Percentiles rank a stretch among this genome's conserved stretches.
Evolutionary conservation across 805 yeast species (phyloP).

Genomic region (Starmera dryadoides): DNA sequence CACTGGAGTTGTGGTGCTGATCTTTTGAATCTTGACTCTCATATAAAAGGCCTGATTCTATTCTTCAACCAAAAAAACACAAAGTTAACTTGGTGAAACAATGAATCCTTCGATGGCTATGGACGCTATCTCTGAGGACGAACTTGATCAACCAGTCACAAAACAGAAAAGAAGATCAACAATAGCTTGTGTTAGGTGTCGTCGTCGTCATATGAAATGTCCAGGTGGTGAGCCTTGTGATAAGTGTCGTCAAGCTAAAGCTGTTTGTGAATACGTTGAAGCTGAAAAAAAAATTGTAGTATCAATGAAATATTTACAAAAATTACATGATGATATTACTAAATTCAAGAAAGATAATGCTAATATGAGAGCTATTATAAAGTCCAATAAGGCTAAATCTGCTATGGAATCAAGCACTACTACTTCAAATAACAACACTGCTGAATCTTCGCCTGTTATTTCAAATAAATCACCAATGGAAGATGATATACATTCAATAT

Average conservation of each 20-base stretch:
- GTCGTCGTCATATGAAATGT: slow-evolving; percentile 67
- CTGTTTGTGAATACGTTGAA: slow-evolving; percentile 63
- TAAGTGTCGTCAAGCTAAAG: slow-evolving; percentile 48
- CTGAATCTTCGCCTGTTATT: slow-evolving; percentile 5
- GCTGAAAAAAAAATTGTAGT: slow-evolving; percentile 69
- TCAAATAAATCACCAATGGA: not conserved
- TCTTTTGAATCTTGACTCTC: too few relatives aligned
- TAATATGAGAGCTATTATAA: slow-evolving; percentile 32
- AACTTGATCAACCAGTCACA: not conserved
- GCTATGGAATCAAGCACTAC: slow-evolving; percentile 7
- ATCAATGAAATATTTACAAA: slow-evolving; percentile 60
- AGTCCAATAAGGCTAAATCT: slow-evolving; percentile 21
- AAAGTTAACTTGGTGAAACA: too few relatives aligned
- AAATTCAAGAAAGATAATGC: slow-evolving; percentile 61
- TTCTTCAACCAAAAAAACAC: too few relatives aligned
- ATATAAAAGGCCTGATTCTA: too few relatives aligned
- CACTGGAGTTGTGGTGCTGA: too few relatives aligned
- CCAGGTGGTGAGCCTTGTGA: slow-evolving; percentile 73
- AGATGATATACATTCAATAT: not conserved
- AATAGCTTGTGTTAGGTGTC: slow-evolving; percentile 49
- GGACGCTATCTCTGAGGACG: not conserved
- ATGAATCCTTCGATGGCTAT: not conserved
- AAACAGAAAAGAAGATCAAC: slow-evolving; percentile 2
- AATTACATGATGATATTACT: slow-evolving; percentile 61
- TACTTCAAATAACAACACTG: not conserved